These are phyloP conservation scores for Phlebiopsis flavidoalba DNA, from an alignment of 768 basidiomycete species.

Conservation along the genomic window DNA sequence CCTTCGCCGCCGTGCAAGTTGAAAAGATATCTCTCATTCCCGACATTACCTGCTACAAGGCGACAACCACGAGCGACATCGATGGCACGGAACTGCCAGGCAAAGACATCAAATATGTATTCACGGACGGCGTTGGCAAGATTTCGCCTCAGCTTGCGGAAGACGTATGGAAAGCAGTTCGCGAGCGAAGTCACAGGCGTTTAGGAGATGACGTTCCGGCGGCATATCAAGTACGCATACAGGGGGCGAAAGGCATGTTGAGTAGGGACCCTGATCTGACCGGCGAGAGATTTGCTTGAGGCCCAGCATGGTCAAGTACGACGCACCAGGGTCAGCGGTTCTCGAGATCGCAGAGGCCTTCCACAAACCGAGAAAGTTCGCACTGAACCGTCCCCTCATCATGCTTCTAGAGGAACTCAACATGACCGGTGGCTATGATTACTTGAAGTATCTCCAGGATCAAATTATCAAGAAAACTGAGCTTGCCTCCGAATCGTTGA, in stretches of 20 bases:
- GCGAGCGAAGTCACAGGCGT: constrained; percentile 21
- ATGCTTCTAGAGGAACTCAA: constrained; percentile 55
- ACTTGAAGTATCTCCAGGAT: constrained; percentile 42
- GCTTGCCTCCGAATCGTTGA: constrained; percentile 34
- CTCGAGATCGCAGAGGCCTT: constrained; percentile 62
- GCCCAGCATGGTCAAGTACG: constrained; percentile 62
- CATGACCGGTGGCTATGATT: constrained; percentile 42
- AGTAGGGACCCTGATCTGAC: constrained; percentile 48
- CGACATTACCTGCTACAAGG: constrained; percentile 33
- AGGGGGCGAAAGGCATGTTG: constrained; percentile 55
- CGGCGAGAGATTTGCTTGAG: constrained; percentile 43
- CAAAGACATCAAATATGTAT: not conserved
- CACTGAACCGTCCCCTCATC: constrained; percentile 53
- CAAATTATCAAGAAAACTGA: constrained; percentile 32
- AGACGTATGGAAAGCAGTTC: constrained; percentile 34
- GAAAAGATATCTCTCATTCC: constrained; percentile 34
- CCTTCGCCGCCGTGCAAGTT: constrained; percentile 35
- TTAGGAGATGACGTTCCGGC: not conserved
- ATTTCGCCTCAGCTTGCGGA: constrained; percentile 47
- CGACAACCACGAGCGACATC: constrained; percentile 32
- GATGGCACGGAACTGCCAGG: not conserved
- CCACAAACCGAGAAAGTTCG: constrained; percentile 48
- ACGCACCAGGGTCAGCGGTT: constrained; percentile 34
- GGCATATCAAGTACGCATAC: constrained; percentile 53
- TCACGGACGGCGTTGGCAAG: constrained; percentile 36